Evolutionary conservation across 1,284 basidiomycete genomes (phyloP), one percentile per base, ranked within the genome.

Genomic region (Cryptococcus depauperatus): DNA sequence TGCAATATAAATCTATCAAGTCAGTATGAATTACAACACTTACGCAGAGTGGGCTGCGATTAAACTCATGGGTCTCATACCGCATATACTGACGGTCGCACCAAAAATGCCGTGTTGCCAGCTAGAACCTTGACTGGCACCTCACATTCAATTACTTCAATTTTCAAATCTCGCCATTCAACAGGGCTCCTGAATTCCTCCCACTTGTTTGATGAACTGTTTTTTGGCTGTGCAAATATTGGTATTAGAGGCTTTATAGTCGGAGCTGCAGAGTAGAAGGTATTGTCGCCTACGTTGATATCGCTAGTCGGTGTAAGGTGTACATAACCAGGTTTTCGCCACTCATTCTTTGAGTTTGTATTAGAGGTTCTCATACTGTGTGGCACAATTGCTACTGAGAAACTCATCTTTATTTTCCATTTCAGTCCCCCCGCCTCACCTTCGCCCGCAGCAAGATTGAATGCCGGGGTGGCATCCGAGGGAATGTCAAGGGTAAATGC

Each of bases 401-500:
- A 76, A 39, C 82, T 83, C 40, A 95, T 62, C 27, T 84, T 75
- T 11, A 95, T 80, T 55, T 81, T 83, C 90, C 90, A 95, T 57
- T 85, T 79, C 4, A 93, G 70, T 0, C 89, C 89, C 10, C 89
- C 86, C 19, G 52, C 43, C 8, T 48, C 48, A 2, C 59, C 56
- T 16, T 58, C 81, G 70, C 61, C 81, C 69, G 70, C 68, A 3
- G 55, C 56, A 11, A 76, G 62, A 0, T 60, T 54, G 66, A 93
- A 93, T 0, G 81, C 83, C 0, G 90, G 90, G 43, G 84, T 84
- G 0, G 83, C 87, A 52, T 92, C 89, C 1, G 81, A 80, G 0
- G 90, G 90, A 47, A 95, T 91, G 61, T 90, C 87, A 2, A 95
- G 77, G 5, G 83, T 76, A 69, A 93, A 93, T 0, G 84, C 81